These are phyloP conservation scores for Leptographium procerum DNA, from an alignment of 2,329 filamentous ascomycete genomes.

Conservation along the genomic window DNA sequence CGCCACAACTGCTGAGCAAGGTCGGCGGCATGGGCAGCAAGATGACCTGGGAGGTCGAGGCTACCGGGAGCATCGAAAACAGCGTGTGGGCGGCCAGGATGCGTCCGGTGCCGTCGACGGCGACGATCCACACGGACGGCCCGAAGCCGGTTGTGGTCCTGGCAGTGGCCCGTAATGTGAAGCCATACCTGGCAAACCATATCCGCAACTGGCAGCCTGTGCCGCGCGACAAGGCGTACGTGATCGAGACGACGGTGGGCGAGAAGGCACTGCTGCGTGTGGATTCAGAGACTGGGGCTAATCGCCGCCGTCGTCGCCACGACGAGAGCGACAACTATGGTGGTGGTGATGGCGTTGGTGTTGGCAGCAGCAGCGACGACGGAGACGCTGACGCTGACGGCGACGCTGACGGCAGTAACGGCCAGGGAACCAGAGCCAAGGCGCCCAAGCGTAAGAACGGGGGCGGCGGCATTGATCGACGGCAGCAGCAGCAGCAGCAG, in stretches of 20 bases:
- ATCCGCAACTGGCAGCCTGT: constrained; percentile 80
- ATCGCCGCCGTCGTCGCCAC: not conserved
- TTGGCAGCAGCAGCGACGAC: not conserved
- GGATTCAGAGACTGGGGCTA: constrained; percentile 49
- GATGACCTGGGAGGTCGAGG: constrained; percentile 74
- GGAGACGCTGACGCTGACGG: not conserved
- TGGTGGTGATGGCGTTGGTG: too few relatives aligned
- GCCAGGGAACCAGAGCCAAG: not conserved
- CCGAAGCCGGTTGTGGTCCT: constrained; percentile 69
- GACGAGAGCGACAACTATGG: not conserved
- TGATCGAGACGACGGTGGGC: constrained; percentile 73
- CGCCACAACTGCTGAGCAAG: constrained; percentile 62
- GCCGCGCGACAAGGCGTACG: constrained; percentile 55
- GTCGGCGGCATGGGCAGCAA: constrained; percentile 79
- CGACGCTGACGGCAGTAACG: not conserved
- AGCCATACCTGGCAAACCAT: constrained; percentile 66
- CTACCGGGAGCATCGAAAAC: constrained; percentile 62
- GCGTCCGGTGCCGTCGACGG: constrained; percentile 53
- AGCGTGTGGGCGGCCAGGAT: constrained; percentile 81
- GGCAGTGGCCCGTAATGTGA: constrained; percentile 62
- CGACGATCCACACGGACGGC: constrained; percentile 65
- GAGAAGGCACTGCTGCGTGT: constrained; percentile 79
- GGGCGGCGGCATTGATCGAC: not conserved
- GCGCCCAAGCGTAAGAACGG: not conserved
- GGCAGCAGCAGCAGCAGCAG: not conserved